Conservation (phyloP, 306 rosid species). For the Lithocarpus polystachyus region DNA sequence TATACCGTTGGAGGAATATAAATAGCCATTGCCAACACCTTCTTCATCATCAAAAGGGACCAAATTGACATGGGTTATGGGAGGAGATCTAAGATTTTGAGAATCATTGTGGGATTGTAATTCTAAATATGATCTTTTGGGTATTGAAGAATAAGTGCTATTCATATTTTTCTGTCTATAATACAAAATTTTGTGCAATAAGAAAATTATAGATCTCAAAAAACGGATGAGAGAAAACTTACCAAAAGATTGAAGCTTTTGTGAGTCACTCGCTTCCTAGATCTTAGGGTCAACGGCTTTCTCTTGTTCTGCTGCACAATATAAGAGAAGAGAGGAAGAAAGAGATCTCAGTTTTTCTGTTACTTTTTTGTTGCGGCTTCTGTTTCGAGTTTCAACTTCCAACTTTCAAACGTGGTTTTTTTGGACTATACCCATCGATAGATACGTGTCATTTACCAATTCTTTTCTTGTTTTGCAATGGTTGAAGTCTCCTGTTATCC, state of each 20-base stretch:
- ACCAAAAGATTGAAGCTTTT: slow-evolving; percentile 19
- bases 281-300: slow-evolving; percentile 57
- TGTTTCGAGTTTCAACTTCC: not conserved
- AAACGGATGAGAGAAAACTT: slow-evolving; percentile 28
- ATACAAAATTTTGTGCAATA: not conserved
- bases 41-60: slow-evolving; percentile 39
- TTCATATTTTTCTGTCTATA: slow-evolving; percentile 30
- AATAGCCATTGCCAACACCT: slow-evolving; percentile 6
- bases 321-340: not conserved
- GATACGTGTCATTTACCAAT: too few relatives aligned
- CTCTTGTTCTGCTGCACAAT: not conserved
- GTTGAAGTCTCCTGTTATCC: too few relatives aligned
- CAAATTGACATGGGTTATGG: slow-evolving; percentile 2
- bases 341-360: not conserved
- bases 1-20: slow-evolving; percentile 46
- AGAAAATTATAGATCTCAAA: slow-evolving; percentile 29
- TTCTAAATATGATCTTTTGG: slow-evolving; percentile 58
- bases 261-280: slow-evolving; percentile 19
- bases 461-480: too few relatives aligned
- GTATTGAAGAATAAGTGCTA: slow-evolving; percentile 52
- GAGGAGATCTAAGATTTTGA: slow-evolving; percentile 15
- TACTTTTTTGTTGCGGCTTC: not conserved
- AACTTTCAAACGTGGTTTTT: slow-evolving; percentile 1
- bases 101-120: slow-evolving; percentile 51
- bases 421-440: too few relatives aligned